phyloP scores from a whole-genome alignment of 2,329 filamentous ascomycete species.

The Xylaria hypoxylon region DNA sequence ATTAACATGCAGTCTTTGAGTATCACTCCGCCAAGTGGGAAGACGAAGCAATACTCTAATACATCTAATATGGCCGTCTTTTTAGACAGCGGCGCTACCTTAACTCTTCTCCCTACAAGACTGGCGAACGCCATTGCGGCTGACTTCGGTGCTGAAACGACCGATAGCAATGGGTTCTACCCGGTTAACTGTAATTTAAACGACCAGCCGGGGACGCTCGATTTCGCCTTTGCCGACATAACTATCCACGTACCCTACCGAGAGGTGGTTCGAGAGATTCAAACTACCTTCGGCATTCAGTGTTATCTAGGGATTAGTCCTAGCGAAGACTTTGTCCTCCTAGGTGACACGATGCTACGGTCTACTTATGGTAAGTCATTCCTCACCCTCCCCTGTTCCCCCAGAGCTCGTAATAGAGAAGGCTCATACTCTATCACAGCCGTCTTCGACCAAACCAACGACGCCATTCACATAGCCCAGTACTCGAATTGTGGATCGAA shows the following conservation, averaged over 20 bases:
- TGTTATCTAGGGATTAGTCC: constrained; percentile 65
- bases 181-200: constrained; percentile 59
- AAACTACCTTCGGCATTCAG: constrained; percentile 44
- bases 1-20: constrained; percentile 60
- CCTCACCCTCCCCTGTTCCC: background rate
- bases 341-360: constrained; percentile 70
- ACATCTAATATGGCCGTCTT: constrained; percentile 68
- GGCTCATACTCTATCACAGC: constrained; percentile 48
- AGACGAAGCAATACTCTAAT: constrained; percentile 52
- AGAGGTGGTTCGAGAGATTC: constrained; percentile 60
- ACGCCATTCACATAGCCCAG: constrained; percentile 62
- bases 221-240: constrained; percentile 62
- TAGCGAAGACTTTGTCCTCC: constrained; percentile 61
- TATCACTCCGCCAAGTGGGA: constrained; percentile 55
- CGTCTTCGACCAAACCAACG: constrained; percentile 64
- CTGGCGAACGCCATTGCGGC: constrained; percentile 63
- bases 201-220: constrained; percentile 56
- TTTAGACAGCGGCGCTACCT: constrained; percentile 76
- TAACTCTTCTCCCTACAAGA: constrained; percentile 72
- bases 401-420: background rate
- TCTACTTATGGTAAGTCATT: constrained; percentile 61
- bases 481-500: constrained; percentile 64
- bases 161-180: constrained; percentile 59
- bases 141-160: constrained; percentile 59
- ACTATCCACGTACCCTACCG: constrained; percentile 62